Evolutionary conservation across 352 stramenopile species (phyloP).

Genomic region (Phytophthora pini): DNA sequence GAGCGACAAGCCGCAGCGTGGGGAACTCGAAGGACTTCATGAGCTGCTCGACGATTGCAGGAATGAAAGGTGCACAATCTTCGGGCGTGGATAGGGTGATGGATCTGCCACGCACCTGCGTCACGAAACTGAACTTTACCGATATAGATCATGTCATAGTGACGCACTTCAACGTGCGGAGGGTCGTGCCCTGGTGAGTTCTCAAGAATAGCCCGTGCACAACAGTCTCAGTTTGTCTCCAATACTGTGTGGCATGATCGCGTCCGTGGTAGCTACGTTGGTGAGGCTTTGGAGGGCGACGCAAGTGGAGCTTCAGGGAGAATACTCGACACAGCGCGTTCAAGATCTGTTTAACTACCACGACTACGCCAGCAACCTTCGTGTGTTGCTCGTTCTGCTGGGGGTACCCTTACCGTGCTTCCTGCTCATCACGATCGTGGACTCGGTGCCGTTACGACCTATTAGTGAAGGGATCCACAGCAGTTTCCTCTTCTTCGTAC

Average conservation of each 20-base stretch:
- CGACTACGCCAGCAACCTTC: too few species aligned
- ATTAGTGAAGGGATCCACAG: neutral
- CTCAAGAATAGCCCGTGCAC: too few species aligned
- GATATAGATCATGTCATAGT: neutral
- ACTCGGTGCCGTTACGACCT: neutral
- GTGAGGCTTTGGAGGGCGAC: too few species aligned
- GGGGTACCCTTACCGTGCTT: neutral
- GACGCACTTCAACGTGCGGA: neutral
- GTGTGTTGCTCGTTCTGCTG: neutral
- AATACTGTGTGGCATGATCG: too few species aligned
- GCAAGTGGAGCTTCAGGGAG: too few species aligned
- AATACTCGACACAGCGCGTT: too few species aligned
- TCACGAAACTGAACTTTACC: slow-evolving; percentile 31
- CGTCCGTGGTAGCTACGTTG: too few species aligned
- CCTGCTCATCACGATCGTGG: neutral
- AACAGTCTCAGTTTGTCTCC: too few species aligned
- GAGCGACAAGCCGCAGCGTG: slow-evolving; percentile 38
- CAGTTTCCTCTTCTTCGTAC: neutral
- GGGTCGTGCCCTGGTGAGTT: too few species aligned
- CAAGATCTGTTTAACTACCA: too few species aligned
- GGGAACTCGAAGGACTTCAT: slow-evolving; percentile 17
- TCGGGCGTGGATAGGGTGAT: slow-evolving; percentile 6
- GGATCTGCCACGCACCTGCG: slow-evolving; percentile 15
- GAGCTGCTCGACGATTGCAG: slow-evolving; percentile 16
- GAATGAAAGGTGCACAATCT: slow-evolving; percentile 41